phyloP scores from a whole-genome alignment of 2,329 filamentous ascomycete genomes.

The Plectosphaerella plurivora region DNA sequence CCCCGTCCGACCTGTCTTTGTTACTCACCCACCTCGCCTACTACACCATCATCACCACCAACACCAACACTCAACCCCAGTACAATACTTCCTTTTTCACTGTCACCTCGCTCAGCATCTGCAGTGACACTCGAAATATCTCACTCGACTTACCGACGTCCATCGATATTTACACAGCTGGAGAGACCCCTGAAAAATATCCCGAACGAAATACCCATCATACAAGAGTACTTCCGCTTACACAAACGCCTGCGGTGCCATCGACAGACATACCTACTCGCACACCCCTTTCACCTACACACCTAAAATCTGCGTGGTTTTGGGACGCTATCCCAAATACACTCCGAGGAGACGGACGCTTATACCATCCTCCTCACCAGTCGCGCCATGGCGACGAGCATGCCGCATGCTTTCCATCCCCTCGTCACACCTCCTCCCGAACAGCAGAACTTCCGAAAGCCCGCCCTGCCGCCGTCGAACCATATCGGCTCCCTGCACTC shows the following conservation, averaged over 20 bases:
- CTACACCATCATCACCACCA: background rate
- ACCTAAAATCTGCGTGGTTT: background rate
- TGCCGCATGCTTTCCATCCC: constrained; percentile 6
- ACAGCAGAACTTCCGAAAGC: constrained; percentile 23
- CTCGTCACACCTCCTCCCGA: constrained; percentile 35
- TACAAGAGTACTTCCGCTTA: background rate
- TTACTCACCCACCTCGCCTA: too few species aligned
- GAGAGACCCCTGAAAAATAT: too few species aligned
- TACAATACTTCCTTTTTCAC: background rate
- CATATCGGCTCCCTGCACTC: too few species aligned
- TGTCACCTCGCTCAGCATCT: background rate
- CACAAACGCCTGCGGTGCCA: background rate
- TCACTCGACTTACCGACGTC: too few species aligned
- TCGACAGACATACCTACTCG: too few species aligned
- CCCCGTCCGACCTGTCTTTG: too few species aligned
- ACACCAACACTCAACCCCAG: background rate
- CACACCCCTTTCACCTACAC: constrained; percentile 4
- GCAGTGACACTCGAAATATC: too few species aligned
- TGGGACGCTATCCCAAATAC: background rate
- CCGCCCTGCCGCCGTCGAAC: constrained; percentile 9
- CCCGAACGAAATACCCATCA: too few species aligned
- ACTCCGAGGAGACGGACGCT: background rate
- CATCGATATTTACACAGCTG: too few species aligned
- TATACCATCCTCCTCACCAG: background rate
- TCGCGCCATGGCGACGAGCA: background rate